Evolutionary conservation across 768 basidiomycete genomes (phyloP), one percentile per base, ranked within the genome.

Genomic region (Dioszegia hungarica): DNA sequence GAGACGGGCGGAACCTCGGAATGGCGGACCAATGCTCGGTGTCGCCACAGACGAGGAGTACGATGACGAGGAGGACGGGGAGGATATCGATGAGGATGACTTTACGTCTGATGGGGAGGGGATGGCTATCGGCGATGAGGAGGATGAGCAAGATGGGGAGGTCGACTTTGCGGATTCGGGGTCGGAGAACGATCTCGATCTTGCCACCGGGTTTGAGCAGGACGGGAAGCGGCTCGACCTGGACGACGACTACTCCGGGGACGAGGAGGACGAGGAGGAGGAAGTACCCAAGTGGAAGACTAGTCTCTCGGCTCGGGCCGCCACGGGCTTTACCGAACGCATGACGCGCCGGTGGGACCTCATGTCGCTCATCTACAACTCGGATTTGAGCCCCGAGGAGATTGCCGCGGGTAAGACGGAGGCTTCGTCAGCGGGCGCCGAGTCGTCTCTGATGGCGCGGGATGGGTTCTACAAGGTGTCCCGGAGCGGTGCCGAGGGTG

Each of bases 331-430:
- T 44, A 75, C 80, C 2, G 77, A 79, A 8, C 74, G 79, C 1
- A 64, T 76, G 24, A 78, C 75, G 9, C 79, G 79, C 34, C 80
- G 81, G 57, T 84, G 82, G 64, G 84, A 94, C 70, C 88, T 91
- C 84, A 89, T 85, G 68, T 85, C 85, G 49, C 82, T 94, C 43
- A 89, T 97, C 50, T 97, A 97, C 74, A 80, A 81, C 36, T 82
- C 82, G 40, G 74, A 80, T 3, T 80, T 90, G 11, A 82, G 86
- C 3, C 86, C 90, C 0, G 80, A 82, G 53, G 81, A 89, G 66
- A 84, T 93, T 37, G 68, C 86, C 0, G 68, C 74, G 1, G 83
- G 82, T 6, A 73, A 75, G 55, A 69, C 66, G 17, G 56, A 69
- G 34, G 66, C 71, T 33, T 70, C 69, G 0, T 68, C 71, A 2